Conservation (phyloP, 768 basidiomycete species). For the Amanita rimosa region DNA sequence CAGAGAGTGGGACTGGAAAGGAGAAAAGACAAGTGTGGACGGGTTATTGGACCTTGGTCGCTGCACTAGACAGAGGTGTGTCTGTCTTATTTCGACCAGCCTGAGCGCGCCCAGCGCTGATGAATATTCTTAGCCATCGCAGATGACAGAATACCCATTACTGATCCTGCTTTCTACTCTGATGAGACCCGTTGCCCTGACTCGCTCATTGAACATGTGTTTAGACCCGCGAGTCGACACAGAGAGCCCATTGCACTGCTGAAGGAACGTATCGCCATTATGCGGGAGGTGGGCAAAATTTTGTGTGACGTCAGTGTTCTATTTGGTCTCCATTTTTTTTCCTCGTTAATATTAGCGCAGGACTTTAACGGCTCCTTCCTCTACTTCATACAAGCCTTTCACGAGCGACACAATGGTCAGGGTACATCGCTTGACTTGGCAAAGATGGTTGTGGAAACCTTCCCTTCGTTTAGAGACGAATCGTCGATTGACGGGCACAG, state of each 20-base stretch:
- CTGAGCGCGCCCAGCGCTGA: neutral
- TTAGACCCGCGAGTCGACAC: conserved; percentile 46
- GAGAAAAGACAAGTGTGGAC: conserved; percentile 39
- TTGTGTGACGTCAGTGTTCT: conserved; percentile 47
- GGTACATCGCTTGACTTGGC: conserved; percentile 70
- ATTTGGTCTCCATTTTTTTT: neutral
- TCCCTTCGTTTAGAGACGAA: conserved; percentile 74
- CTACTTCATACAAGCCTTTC: conserved; percentile 54
- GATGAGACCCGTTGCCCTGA: conserved; percentile 64
- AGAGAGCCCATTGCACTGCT: conserved; percentile 63
- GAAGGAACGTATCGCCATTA: conserved; percentile 56
- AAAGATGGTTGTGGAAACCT: conserved; percentile 53
- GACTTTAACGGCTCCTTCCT: conserved; percentile 62
- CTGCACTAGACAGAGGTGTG: conserved; percentile 72
- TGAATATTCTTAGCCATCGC: conserved; percentile 41
- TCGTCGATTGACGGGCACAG: conserved; percentile 40
- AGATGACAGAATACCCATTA: conserved; percentile 68
- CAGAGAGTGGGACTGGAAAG: no score
- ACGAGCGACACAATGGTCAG: conserved; percentile 32
- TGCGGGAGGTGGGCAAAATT: conserved; percentile 68
- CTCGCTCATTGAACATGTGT: conserved; percentile 53
- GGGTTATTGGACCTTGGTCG: conserved; percentile 83
- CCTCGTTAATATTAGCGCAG: conserved; percentile 20
- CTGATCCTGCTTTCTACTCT: conserved; percentile 69
- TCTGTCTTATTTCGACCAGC: conserved; percentile 5